Percentiles rank a stretch among this genome's conserved stretches.
Conservation (phyloP, 164 flowering plant genomes). For the Liquidambar formosana region DNA sequence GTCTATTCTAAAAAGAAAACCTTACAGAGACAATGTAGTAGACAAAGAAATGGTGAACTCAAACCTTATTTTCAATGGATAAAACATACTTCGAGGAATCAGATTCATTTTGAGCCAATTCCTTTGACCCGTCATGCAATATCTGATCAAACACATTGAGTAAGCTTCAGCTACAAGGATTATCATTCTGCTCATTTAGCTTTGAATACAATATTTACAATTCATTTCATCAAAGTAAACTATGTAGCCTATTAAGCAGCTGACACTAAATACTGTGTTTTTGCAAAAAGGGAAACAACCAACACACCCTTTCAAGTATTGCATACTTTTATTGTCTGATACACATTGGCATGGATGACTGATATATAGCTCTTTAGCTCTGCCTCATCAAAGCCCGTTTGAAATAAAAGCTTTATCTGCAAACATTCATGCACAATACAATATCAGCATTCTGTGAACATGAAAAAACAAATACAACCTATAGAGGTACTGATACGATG, state of each 20-base stretch:
- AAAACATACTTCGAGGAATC: slow-evolving; percentile 66
- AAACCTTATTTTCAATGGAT: slow-evolving; percentile 81
- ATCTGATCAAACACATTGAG: slow-evolving; percentile 46
- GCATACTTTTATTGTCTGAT: slow-evolving; percentile 99
- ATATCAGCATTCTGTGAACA: slow-evolving; percentile 5
- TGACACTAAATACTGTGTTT: slow-evolving; percentile 19
- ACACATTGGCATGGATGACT: slow-evolving; percentile 95
- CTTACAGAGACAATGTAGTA: neutral
- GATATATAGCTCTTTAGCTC: slow-evolving; percentile 85
- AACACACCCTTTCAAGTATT: slow-evolving; percentile 87
- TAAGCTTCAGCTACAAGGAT: slow-evolving; percentile 4
- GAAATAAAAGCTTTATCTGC: slow-evolving; percentile 96
- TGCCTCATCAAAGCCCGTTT: slow-evolving; percentile 90
- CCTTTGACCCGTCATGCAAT: slow-evolving; percentile 84
- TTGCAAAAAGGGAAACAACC: slow-evolving; percentile 64
- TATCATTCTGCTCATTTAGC: slow-evolving; percentile 6
- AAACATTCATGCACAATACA: slow-evolving; percentile 10
- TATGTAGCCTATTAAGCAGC: slow-evolving; percentile 4
- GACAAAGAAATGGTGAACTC: slow-evolving; percentile 17
- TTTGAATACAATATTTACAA: slow-evolving; percentile 1
- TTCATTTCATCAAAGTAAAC: neutral
- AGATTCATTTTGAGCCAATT: slow-evolving; percentile 72
- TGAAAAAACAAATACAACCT: neutral
- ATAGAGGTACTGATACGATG: neutral
- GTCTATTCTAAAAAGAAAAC: neutral